These are phyloP conservation scores for Harringtonia lauricola DNA, from an alignment of 2,329 filamentous ascomycete genomes.

Conservation along the genomic window DNA sequence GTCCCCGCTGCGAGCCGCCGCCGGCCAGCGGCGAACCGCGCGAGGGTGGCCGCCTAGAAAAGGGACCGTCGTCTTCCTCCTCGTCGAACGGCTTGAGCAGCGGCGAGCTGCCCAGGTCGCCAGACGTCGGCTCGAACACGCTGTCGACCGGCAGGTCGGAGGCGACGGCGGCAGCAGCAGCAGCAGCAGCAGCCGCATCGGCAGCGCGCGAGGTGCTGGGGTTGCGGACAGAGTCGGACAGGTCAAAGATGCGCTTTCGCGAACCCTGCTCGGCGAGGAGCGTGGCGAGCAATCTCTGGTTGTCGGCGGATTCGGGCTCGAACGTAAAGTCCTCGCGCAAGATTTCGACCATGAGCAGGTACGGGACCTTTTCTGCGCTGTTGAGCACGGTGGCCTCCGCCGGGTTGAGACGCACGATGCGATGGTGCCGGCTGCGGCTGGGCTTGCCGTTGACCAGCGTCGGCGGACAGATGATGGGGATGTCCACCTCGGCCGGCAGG, in stretches of 20 bases:
- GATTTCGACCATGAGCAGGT: constrained; percentile 75
- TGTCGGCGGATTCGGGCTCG: constrained; percentile 62
- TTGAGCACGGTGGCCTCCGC: constrained; percentile 78
- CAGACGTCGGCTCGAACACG: constrained; percentile 72
- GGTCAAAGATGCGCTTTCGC: constrained; percentile 53
- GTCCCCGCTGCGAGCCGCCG: constrained; percentile 3
- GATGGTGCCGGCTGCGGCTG: constrained; percentile 66
- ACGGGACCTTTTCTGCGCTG: constrained; percentile 78
- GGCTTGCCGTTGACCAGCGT: constrained; percentile 63
- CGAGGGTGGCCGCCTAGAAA: not conserved
- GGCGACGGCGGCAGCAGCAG: constrained; percentile 23
- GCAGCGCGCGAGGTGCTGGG: constrained; percentile 4
- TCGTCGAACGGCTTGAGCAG: constrained; percentile 49
- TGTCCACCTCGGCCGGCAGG: constrained; percentile 72
- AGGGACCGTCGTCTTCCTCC: constrained; percentile 10
- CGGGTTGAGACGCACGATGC: constrained; percentile 73
- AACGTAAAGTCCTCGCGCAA: constrained; percentile 75
- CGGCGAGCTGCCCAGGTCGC: constrained; percentile 65
- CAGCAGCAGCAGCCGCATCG: constrained; percentile 4
- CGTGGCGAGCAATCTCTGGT: constrained; percentile 50
- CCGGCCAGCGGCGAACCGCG: not conserved
- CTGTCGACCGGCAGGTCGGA: constrained; percentile 49
- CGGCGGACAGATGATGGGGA: constrained; percentile 71
- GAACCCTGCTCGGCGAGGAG: constrained; percentile 46
- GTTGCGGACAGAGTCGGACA: constrained; percentile 53